These are phyloP conservation scores for Podospora didyma DNA, from an alignment of 495 filamentous ascomycete species.

Conservation along the genomic window DNA sequence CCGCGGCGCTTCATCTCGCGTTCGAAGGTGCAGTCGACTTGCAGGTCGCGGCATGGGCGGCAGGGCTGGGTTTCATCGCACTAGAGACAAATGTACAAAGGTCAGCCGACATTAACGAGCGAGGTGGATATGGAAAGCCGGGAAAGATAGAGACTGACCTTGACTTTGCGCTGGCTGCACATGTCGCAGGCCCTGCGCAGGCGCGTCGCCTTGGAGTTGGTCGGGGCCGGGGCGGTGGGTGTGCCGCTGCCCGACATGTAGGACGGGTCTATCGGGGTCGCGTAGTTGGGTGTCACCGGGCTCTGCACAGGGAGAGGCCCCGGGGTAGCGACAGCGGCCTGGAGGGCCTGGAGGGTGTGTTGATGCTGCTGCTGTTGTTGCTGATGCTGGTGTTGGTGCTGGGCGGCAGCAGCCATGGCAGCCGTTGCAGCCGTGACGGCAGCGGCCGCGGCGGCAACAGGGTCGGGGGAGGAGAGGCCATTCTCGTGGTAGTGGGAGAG, in stretches of 20 bases:
- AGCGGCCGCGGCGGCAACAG: background rate
- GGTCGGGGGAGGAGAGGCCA: background rate
- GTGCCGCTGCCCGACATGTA: slow-evolving; percentile 24
- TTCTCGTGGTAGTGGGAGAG: background rate
- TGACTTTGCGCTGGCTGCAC: slow-evolving; percentile 82
- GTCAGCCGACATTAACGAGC: too few species aligned
- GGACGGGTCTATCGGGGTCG: slow-evolving; percentile 12
- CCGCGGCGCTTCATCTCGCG: slow-evolving; percentile 75
- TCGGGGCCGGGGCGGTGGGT: slow-evolving; percentile 9
- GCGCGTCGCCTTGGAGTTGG: slow-evolving; percentile 39
- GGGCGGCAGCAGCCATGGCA: slow-evolving; percentile 18
- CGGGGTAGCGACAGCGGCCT: slow-evolving; percentile 32
- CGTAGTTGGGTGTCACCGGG: slow-evolving; percentile 18
- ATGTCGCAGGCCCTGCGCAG: slow-evolving; percentile 79
- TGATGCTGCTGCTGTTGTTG: slow-evolving; percentile 36
- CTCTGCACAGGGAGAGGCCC: slow-evolving; percentile 7
- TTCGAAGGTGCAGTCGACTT: slow-evolving; percentile 80
- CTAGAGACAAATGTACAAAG: too few species aligned
- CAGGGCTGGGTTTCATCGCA: slow-evolving; percentile 82
- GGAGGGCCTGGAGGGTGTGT: slow-evolving; percentile 42
- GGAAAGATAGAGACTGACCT: slow-evolving; percentile 47
- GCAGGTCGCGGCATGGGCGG: slow-evolving; percentile 69
- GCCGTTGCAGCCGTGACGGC: slow-evolving; percentile 17
- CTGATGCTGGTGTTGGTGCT: slow-evolving; percentile 9
- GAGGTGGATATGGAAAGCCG: background rate